A percentile compares a stretch with the other conserved stretches of the same genome.
Evolutionary conservation across 1,284 basidiomycete genomes (phyloP).

Genomic region (Boletus smithii): DNA sequence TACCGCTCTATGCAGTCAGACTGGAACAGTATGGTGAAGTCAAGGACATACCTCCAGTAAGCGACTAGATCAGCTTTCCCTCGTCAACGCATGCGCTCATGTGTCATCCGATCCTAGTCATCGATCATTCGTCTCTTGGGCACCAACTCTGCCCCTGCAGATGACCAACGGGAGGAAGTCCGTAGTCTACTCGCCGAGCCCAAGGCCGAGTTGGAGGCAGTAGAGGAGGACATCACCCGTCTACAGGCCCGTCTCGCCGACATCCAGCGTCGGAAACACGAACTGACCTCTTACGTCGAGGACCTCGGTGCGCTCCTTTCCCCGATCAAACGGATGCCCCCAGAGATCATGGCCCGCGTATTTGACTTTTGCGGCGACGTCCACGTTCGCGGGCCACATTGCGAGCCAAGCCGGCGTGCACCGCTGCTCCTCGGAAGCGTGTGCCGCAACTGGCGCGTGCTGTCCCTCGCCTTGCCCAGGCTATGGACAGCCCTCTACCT

Average conservation of each 20-base stretch:
- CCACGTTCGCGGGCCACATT: conserved; percentile 27
- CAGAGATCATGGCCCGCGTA: conserved; percentile 33
- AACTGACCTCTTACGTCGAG: conserved; percentile 30
- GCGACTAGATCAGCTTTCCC: conserved; percentile 5
- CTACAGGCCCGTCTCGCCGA: conserved; percentile 31
- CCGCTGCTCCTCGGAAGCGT: conserved; percentile 29
- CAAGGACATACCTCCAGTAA: conserved; percentile 30
- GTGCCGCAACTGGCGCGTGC: conserved; percentile 28
- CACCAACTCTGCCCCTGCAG: conserved; percentile 26
- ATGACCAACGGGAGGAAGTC: conserved; percentile 30
- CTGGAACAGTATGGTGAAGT: conserved; percentile 30
- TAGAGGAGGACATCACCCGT: conserved; percentile 27
- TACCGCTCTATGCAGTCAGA: conserved; percentile 22
- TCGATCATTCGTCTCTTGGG: conserved; percentile 31
- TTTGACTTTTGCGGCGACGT: conserved; percentile 33
- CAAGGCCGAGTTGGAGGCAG: conserved; percentile 25
- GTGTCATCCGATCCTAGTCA: conserved; percentile 14
- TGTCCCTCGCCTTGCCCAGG: conserved; percentile 30
- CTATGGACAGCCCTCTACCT: conserved; percentile 33
- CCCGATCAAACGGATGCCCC: conserved; percentile 33
- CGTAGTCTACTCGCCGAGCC: conserved; percentile 25
- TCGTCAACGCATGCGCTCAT: conserved; percentile 3
- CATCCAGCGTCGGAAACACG: conserved; percentile 28
- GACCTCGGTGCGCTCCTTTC: conserved; percentile 33
- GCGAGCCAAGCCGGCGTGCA: conserved; percentile 30